These are phyloP conservation scores for Sporobolomyces roseus DNA, from an alignment of 768 basidiomycete genomes.

Conservation along the genomic window DNA sequence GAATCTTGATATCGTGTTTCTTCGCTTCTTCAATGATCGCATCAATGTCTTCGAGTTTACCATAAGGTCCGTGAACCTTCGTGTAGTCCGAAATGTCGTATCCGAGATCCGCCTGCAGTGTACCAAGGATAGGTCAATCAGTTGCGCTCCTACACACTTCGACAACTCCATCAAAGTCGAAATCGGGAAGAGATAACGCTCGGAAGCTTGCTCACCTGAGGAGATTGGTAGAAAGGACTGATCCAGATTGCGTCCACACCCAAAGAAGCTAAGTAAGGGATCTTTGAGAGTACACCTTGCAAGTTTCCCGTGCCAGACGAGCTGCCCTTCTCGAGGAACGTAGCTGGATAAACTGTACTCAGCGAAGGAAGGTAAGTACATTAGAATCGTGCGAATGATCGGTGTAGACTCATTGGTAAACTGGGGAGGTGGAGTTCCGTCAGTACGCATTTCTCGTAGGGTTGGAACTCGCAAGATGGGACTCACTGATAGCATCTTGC, in stretches of 20 bases:
- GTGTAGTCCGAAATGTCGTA: constrained; percentile 61
- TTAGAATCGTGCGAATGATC: no score
- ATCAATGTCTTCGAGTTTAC: constrained; percentile 56
- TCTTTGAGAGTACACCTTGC: constrained; percentile 60
- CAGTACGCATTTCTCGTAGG: no score
- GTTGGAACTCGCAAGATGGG: no score
- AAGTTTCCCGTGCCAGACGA: constrained; percentile 67
- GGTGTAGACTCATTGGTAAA: no score
- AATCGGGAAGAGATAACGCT: neutral
- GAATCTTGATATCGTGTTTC: constrained; percentile 63
- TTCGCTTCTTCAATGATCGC: constrained; percentile 52
- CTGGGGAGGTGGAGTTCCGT: no score
- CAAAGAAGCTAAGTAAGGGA: constrained; percentile 66
- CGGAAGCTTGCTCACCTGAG: constrained; percentile 41
- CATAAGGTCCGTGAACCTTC: constrained; percentile 63
- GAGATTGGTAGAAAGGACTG: constrained; percentile 66
- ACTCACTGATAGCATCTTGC: constrained; percentile 1
- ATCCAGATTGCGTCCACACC: constrained; percentile 58
- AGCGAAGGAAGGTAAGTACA: neutral
- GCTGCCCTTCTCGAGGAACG: constrained; percentile 68
- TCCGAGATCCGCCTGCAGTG: constrained; percentile 8
- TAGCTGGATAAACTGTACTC: constrained; percentile 54
- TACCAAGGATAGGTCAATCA: neutral
- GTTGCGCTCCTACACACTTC: no score
- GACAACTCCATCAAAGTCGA: neutral